Conservation (phyloP, 495 filamentous ascomycete species). For the Trichoderma erinaceum region DNA sequence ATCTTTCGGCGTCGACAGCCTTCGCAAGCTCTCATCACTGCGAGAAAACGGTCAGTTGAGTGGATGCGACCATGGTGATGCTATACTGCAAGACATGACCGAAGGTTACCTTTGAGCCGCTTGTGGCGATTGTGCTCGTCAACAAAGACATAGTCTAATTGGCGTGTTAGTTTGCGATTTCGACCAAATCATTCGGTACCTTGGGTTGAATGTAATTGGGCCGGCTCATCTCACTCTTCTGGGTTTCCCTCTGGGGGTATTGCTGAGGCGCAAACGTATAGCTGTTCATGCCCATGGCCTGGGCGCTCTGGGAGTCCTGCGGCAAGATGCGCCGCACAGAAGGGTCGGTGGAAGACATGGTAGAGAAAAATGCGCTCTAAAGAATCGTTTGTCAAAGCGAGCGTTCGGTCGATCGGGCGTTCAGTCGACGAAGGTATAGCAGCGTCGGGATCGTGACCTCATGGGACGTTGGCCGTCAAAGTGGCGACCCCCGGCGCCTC, state of each 20-base stretch:
- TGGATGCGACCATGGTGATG: not conserved
- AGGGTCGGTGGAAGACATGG: constrained; percentile 15
- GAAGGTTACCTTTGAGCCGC: constrained; percentile 75
- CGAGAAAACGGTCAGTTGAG: constrained; percentile 18
- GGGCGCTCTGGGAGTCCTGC: constrained; percentile 33
- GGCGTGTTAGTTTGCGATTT: not conserved
- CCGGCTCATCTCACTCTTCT: constrained; percentile 51
- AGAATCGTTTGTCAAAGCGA: not conserved
- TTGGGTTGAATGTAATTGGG: not conserved
- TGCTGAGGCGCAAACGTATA: constrained; percentile 53
- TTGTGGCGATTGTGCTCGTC: constrained; percentile 99
- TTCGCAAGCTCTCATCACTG: constrained; percentile 98
- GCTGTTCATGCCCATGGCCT: constrained; percentile 44
- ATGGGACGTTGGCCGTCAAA: not conserved
- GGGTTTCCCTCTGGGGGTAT: constrained; percentile 52
- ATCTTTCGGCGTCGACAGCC: constrained; percentile 88
- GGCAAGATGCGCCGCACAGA: constrained; percentile 39
- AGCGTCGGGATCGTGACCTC: not conserved
- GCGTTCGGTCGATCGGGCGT: not conserved
- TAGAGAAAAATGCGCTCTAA: not conserved
- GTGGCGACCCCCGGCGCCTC: constrained; percentile 11
- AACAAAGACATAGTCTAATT: constrained; percentile 93
- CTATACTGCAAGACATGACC: not conserved
- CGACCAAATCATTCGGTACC: not conserved
- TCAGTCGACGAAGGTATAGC: not conserved